phyloP scores from a whole-genome alignment of 2,329 filamentous ascomycete genomes.

The Claviceps capensis region DNA sequence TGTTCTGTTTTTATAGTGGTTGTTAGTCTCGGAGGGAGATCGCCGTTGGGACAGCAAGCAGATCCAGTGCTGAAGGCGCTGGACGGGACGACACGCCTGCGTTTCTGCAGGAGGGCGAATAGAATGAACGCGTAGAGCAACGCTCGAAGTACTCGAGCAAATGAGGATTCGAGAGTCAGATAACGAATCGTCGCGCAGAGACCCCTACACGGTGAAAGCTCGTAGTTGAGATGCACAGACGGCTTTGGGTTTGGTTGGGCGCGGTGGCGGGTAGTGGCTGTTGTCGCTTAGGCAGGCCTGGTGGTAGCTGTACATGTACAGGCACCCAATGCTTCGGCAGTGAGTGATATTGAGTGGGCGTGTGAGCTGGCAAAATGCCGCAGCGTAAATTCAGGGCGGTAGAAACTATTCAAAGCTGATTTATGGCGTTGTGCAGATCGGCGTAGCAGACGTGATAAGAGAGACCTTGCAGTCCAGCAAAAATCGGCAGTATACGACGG shows the following conservation, averaged over 20 bases:
- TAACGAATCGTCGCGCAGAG: conserved; percentile 12
- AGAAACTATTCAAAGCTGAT: conserved; percentile 34
- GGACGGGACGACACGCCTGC: conserved; percentile 2
- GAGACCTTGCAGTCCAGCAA: neutral
- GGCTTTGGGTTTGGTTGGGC: conserved; percentile 30
- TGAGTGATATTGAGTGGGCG: conserved; percentile 38
- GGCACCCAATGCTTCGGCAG: conserved; percentile 41
- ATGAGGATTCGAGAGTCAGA: conserved; percentile 6
- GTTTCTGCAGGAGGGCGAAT: conserved; percentile 8
- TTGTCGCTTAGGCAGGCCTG: conserved; percentile 24
- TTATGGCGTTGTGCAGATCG: conserved; percentile 46
- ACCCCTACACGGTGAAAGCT: conserved; percentile 14
- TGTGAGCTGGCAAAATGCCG: conserved; percentile 44
- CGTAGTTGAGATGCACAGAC: conserved; percentile 20
- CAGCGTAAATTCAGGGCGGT: conserved; percentile 17
- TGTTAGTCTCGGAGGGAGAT: neutral
- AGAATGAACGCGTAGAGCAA: conserved; percentile 5
- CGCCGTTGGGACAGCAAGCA: neutral
- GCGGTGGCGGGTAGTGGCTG: conserved; percentile 20
- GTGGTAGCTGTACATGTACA: conserved; percentile 27
- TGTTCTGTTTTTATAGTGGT: conserved; percentile 15
- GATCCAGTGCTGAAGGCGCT: neutral
- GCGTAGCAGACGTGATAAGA: conserved; percentile 21
- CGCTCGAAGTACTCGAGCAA: conserved; percentile 5
- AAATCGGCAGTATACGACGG: neutral